Base-by-base conservation (phyloP, 2,329 filamentous ascomycete species). In the Dothideomycetidae sp. region DNA sequence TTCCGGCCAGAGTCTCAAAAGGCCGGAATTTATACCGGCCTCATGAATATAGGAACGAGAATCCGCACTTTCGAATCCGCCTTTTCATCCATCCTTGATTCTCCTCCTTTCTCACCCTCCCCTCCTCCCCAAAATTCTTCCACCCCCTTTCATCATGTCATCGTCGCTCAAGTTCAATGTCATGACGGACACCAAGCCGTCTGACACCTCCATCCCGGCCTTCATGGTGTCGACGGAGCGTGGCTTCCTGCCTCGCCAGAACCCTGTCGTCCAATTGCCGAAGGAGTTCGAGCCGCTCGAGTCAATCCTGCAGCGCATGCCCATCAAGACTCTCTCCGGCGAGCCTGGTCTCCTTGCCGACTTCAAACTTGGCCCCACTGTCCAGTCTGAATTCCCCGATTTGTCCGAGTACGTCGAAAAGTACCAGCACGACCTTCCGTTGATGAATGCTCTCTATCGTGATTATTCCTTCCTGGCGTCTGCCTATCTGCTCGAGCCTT, bases 391-490 rank as follows among this genome's bases (percentile, higher is more conserved):
- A 44, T 70, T 94, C 33, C 79, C 82, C 11, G 81, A 93, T 57
- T 66, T 93, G 33, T 81, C 79, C 1, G 67, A 67, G 4, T 68
- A 73, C 47, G 70, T 93, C 40, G 78, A 90, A 51, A 73, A 74
- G 57, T 78, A 70, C 48, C 67, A 71, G 48, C 64, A 76, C 43
- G 78, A 93, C 59, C 68, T 88, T 28, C 78, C 79, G 11, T 62
- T 83, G 42, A 75, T 92, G 66, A 90, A 86, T 50, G 85, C 85
- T 21, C 63, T 92, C 33, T 93, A 93, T 58, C 71, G 86, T 13
- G 86, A 94, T 62, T 94, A 93, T 57, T 81, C 81, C 10, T 94
- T 93, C 66, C 63, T 93, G 18, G 81, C 85, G 4, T 92, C 82
- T 15, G 81, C 84, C 0, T 93, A 93, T 55, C 67, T 94, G 18